phyloP scores from a whole-genome alignment of 179 eudicot genomes.

The Sideroxylon spinosum region DNA sequence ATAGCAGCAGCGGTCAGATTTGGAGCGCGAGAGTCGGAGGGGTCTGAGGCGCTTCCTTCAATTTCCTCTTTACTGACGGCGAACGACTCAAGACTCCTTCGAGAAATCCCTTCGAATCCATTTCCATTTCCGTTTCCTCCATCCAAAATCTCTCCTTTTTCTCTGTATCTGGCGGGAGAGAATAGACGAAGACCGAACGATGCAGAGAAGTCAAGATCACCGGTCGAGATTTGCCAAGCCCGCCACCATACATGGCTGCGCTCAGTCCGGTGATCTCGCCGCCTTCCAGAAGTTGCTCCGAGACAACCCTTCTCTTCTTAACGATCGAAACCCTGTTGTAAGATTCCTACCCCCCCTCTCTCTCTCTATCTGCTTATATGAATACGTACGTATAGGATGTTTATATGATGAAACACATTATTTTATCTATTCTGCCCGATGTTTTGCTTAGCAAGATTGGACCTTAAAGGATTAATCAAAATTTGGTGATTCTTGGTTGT shows the following conservation, averaged over 20 bases:
- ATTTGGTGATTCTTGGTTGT: neutral
- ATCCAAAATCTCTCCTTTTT: neutral
- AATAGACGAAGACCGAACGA: constrained; percentile 16
- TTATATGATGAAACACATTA: neutral
- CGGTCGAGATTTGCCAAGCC: constrained; percentile 64
- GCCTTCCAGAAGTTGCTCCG: constrained; percentile 53
- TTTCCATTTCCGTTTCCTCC: neutral
- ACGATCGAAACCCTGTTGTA: constrained; percentile 89
- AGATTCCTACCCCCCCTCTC: constrained; percentile 21
- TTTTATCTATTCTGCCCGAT: neutral
- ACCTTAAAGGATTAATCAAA: neutral
- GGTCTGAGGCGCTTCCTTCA: too few relatives aligned
- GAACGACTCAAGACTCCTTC: too few relatives aligned
- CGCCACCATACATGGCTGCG: constrained; percentile 62
- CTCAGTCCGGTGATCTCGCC: constrained; percentile 77
- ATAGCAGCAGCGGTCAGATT: too few relatives aligned
- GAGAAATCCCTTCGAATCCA: too few relatives aligned
- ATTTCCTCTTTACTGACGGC: too few relatives aligned
- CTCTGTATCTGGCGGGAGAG: neutral
- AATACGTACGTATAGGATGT: neutral
- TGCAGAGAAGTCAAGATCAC: constrained; percentile 56
- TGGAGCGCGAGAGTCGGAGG: too few relatives aligned
- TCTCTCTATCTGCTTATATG: constrained; percentile 2
- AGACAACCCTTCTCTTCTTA: constrained; percentile 68
- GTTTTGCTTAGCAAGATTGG: neutral